A percentile compares a stretch with the other conserved stretches of the same genome.
Evolutionary conservation across 306 rosid genomes (phyloP).

Genomic region (barrel medic (Medicago truncatula)): DNA sequence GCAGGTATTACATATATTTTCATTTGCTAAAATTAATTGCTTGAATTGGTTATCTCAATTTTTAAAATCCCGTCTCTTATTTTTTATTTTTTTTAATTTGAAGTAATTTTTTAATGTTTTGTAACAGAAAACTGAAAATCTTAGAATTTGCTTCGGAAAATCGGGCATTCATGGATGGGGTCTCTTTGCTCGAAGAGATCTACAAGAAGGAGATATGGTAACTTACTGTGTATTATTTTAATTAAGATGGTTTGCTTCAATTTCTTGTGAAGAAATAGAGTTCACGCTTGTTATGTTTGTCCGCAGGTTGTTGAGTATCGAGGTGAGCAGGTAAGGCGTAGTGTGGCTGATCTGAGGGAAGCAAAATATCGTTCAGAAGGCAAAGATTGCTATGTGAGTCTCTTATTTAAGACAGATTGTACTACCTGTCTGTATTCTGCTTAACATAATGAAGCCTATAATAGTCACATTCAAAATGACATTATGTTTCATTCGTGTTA

Average conservation of each 20-base stretch:
- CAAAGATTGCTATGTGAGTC: conserved; percentile 96
- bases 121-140: conserved; percentile 76
- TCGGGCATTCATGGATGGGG: conserved; percentile 99
- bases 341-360: conserved; percentile 92
- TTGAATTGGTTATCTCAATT: conserved; percentile 14
- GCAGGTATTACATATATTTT: conserved; percentile 57
- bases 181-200: conserved; percentile 86
- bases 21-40: conserved; percentile 30
- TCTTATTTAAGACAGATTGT: conserved; percentile 18
- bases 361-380: conserved; percentile 73
- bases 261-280: conserved; percentile 21
- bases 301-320: conserved; percentile 90
- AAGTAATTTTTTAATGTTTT: conserved; percentile 20
- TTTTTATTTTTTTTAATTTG: not conserved
- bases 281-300: conserved; percentile 41
- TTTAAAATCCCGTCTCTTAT: not conserved
- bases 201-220: conserved; percentile 99
- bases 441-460: conserved; percentile 10
- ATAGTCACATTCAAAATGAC: conserved; percentile 1
- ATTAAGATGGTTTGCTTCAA: conserved; percentile 3
- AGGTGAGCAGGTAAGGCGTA: conserved; percentile 85
- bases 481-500: conserved; percentile 10
- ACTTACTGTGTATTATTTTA: conserved; percentile 30
- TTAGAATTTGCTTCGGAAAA: conserved; percentile 87
- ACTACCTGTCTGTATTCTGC: conserved; percentile 13